A percentile compares a stretch with the other conserved stretches of the same genome.
phyloP scores from a whole-genome alignment of 345 rosid species.

The Corchorus capsularis region DNA sequence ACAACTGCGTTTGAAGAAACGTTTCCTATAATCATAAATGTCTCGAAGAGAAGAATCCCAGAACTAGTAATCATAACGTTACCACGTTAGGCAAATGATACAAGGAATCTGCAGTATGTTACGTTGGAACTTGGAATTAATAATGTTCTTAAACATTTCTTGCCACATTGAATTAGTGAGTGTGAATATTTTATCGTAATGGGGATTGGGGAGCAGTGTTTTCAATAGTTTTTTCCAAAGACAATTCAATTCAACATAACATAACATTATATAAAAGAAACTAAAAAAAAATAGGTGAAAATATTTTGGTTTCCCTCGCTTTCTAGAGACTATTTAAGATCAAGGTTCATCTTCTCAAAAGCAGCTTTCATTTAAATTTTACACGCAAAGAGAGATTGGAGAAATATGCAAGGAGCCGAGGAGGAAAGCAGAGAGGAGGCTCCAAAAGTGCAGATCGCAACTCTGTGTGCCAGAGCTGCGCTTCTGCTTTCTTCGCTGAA shows the following conservation, averaged over 20 bases:
- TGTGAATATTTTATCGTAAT: no score
- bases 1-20: slow-evolving; percentile 82
- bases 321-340: background rate
- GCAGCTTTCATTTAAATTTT: background rate
- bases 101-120: no score
- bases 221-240: no score
- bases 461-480: slow-evolving; percentile 10
- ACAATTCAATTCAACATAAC: no score
- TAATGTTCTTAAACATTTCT: no score
- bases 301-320: background rate
- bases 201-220: no score
- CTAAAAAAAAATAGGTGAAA: background rate
- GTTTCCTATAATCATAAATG: slow-evolving; percentile 74
- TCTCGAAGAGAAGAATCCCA: slow-evolving; percentile 76
- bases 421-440: background rate
- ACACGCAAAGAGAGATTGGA: background rate
- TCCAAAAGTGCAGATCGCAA: background rate
- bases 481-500: slow-evolving; percentile 17
- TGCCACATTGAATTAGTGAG: no score
- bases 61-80: slow-evolving; percentile 31
- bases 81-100: no score
- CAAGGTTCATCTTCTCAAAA: background rate
- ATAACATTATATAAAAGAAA: no score
- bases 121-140: no score
- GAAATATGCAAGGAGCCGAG: background rate